Evolutionary conservation across 352 stramenopile genomes (phyloP), one percentile per base, ranked within the genome.

Genomic region (Phytophthora kernoviae): DNA sequence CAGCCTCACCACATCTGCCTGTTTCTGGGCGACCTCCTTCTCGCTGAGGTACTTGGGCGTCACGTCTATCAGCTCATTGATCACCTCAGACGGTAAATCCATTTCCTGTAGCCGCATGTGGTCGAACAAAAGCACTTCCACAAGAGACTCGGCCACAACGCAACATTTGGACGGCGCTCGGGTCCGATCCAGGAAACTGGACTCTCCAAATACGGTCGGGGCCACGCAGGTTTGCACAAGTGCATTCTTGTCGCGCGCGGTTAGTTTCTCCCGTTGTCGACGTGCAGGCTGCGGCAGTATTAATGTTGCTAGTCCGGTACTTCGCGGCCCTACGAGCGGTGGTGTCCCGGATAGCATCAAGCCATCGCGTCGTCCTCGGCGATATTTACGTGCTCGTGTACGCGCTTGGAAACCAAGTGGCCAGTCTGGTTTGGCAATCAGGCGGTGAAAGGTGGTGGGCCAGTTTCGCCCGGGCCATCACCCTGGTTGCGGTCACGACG

Each of bases 71-170:
- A 91, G 73, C 43, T 88, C 76, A 14, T 70, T 69, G 46, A 90
- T 52, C 12, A 87, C 70, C n/a, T 91, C 78, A 0, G 77, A 50
- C 42, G 73, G 52, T 0, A 91, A 51, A 54, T 87, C 78, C 80
- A 91, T 91, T 50, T 91, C 82, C 53, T 91, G 82, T n/a, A 91
- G 63, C 12, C 78, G 78, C 64, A 83, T 72, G 42, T 91, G 80
- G 34, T 89, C 75, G 36, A 91, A 87, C 2, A 90, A 55, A 20
- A 91, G 62, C 47, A 89, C 79, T 54, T 91, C 82, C 18, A 90
- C 79, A 17, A 91, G 73, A 24, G 78, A 88, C 34, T 91, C 75
- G 14, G 79, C 77, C 40, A 90, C 67, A 20, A 91, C 49, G 45
- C 45, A 87, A 70, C 82, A 90, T 48, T 90, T 88, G 20, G 80